Evolutionary conservation across 176 grass and related monocot species (phyloP).

Genomic region (Dendrocalamus sinicus): DNA sequence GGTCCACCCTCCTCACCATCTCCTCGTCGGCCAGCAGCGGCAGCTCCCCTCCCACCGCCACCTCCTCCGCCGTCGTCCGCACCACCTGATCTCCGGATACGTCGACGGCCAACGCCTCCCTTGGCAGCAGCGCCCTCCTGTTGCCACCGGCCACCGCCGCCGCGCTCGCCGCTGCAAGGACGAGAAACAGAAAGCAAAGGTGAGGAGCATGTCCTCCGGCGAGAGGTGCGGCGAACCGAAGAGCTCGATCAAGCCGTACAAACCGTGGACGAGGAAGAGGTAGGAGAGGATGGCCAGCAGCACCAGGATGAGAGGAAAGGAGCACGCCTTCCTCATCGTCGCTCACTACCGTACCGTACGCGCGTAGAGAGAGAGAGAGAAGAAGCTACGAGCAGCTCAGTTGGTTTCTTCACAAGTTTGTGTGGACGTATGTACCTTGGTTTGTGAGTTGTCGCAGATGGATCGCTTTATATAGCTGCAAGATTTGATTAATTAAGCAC

Average conservation of each 20-base stretch:
- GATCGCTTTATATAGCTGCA: conserved; percentile 38
- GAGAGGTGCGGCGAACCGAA: conserved; percentile 55
- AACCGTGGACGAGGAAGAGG: conserved; percentile 49
- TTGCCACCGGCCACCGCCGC: conserved; percentile 30
- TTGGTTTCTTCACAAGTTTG: neutral
- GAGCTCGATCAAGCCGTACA: conserved; percentile 52
- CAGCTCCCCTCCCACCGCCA: neutral
- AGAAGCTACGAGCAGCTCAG: neutral
- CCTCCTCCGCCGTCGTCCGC: neutral
- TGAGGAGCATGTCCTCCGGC: conserved; percentile 53
- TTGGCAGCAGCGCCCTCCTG: conserved; percentile 41
- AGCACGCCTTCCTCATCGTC: conserved; percentile 44
- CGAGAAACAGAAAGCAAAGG: conserved; percentile 50
- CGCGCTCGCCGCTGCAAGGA: conserved; percentile 33
- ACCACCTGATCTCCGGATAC: neutral
- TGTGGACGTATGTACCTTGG: neutral
- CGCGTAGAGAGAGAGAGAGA: too few relatives aligned
- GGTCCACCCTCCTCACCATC: conserved; percentile 46
- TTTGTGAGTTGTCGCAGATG: conserved; percentile 6
- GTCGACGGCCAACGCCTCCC: neutral
- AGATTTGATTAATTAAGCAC: neutral
- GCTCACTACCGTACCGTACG: neutral
- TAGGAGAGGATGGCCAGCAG: conserved; percentile 54
- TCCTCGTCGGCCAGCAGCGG: conserved; percentile 31
- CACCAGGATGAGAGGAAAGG: conserved; percentile 50